Evolutionary conservation across 2,329 filamentous ascomycete species (phyloP), one percentile per base, ranked within the genome.

Genomic region (Colletotrichum aenigma): DNA sequence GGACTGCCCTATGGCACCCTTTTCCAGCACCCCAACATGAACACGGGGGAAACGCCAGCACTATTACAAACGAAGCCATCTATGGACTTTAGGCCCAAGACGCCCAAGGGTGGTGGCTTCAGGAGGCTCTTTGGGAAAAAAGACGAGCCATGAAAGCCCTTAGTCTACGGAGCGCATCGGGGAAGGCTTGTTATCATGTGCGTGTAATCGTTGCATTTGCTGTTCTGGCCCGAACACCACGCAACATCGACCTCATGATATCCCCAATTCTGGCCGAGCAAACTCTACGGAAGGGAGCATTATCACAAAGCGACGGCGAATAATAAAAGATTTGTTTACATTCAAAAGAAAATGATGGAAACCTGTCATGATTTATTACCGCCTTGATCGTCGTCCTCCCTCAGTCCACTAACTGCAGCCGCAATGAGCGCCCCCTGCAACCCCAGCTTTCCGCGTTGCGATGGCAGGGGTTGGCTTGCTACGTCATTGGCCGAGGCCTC

Each of bases 121-220:
- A 84, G 83, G 78, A 82, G 82, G 48, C 79, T 88, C 9, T 87
- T 88, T 77, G 81, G 83, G n/a, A 84, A 81, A 78, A 84, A 79
- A 24, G 66, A 76, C 21, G 74, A 71, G n/a, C 71, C 52, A 71
- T 76, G 61, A 75, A 32, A 30, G 32, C 12, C 32, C 26, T 4
- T 38, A 30, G 43, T 18, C n/a, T 16, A 16, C 18, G 24, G 52
- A n/a, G n/a, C 32, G 16, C 30, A 28, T 32, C 13, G 12, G n/a
- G n/a, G 8, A 43, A 69, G 36, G 21, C 21, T 38, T 21, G 26
- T 18, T 10, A 21, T 48, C 16, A 70, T 34, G 38, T 43, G 38
- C n/a, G 34, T 56, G 38, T 52, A 61, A 21, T 66, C 72, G 32
- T 62, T 26, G n/a, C 24, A 30, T 34, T 32, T 62, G 28, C 24